These are phyloP conservation scores for Pochonia chlamydosporia DNA, from an alignment of 2,329 filamentous ascomycete genomes.

Conservation along the genomic window DNA sequence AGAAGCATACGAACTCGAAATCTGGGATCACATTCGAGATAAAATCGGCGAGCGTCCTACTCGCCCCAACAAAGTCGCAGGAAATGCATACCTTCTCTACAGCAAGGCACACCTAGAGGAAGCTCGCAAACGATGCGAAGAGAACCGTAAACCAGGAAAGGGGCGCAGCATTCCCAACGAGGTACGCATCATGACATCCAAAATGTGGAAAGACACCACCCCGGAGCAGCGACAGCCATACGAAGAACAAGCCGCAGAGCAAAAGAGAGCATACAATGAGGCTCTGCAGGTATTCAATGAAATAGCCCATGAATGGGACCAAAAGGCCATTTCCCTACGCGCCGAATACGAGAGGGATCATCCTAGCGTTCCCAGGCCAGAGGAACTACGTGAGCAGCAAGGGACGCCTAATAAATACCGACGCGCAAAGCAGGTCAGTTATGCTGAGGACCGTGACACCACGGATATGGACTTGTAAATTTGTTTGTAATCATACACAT, in stretches of 20 bases:
- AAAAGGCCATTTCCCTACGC: constrained; percentile 50
- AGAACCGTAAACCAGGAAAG: constrained; percentile 55
- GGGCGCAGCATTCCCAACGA: constrained; percentile 68
- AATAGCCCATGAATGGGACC: constrained; percentile 66
- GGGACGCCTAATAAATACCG: constrained; percentile 24
- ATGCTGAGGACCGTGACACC: constrained; percentile 28
- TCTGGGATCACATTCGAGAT: constrained; percentile 45
- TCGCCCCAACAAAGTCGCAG: constrained; percentile 65
- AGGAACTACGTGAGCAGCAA: constrained; percentile 16
- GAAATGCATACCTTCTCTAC: constrained; percentile 85
- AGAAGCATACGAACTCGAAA: constrained; percentile 50
- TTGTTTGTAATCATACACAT: constrained; percentile 1
- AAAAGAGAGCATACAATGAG: constrained; percentile 60
- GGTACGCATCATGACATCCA: constrained; percentile 77
- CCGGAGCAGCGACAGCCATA: constrained; percentile 71
- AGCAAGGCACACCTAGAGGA: constrained; percentile 71
- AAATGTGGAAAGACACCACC: constrained; percentile 80
- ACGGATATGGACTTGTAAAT: constrained; percentile 17
- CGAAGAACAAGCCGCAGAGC: constrained; percentile 64
- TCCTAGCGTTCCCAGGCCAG: constrained; percentile 26
- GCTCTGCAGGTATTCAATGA: constrained; percentile 55
- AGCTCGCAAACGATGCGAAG: constrained; percentile 55
- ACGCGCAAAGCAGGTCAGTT: constrained; percentile 31
- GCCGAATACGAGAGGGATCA: constrained; percentile 47
- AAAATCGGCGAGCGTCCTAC: constrained; percentile 69